phyloP scores from a whole-genome alignment of 257 asterid species.

The Nicotiana knightiana region DNA sequence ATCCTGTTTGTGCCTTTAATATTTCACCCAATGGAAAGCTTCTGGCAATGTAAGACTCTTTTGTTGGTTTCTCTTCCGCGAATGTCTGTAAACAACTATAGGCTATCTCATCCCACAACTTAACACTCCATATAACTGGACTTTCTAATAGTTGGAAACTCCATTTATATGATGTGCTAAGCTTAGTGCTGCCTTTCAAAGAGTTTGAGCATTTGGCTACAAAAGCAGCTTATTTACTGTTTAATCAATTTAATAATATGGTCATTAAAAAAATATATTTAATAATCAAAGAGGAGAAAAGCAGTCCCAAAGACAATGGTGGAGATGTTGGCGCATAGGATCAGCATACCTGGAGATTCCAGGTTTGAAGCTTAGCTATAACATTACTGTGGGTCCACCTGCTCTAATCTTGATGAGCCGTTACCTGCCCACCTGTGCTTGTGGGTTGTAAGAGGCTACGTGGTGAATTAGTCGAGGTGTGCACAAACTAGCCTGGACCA shows the following conservation, averaged over 20 bases:
- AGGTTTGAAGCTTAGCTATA: not conserved
- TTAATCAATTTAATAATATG: not conserved
- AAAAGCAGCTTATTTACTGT: not conserved
- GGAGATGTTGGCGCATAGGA: not conserved
- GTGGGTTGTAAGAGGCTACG: not conserved
- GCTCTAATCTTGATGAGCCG: not conserved
- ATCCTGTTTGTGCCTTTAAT: conserved; percentile 76
- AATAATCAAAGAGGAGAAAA: not conserved
- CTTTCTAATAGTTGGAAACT: not conserved
- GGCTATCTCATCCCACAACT: not conserved
- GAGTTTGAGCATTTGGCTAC: not conserved
- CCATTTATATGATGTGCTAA: not conserved
- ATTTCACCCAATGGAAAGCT: conserved; percentile 80
- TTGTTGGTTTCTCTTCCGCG: not conserved
- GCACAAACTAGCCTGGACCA: not conserved
- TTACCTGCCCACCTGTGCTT: not conserved
- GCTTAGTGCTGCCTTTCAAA: not conserved
- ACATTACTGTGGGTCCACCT: not conserved
- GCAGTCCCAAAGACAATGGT: not conserved
- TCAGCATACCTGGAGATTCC: not conserved
- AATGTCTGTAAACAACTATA: not conserved
- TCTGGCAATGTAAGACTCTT: conserved; percentile 66
- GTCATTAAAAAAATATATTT: no score
- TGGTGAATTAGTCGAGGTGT: not conserved
- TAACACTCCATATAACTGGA: not conserved